These are phyloP conservation scores for Ophiocordyceps camponoti-leonardi DNA, from an alignment of 2,329 filamentous ascomycete genomes.

Conservation along the genomic window DNA sequence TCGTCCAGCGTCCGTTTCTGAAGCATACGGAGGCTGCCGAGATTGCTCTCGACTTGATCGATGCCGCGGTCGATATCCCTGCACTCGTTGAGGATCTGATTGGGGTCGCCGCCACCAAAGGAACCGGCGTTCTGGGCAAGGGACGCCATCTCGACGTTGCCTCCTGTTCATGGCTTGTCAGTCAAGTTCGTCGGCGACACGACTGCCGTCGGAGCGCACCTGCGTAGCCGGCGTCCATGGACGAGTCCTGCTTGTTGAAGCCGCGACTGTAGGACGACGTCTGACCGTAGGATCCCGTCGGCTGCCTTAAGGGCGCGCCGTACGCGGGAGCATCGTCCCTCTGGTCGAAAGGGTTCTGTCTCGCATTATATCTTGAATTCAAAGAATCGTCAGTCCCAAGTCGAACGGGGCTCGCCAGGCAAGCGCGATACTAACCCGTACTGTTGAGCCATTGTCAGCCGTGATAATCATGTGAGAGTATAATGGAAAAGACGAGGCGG, in stretches of 20 bases:
- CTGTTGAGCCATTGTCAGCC: conserved; percentile 20
- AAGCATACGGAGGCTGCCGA: conserved; percentile 53
- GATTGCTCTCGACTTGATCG: conserved; percentile 53
- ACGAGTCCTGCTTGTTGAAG: conserved; percentile 7
- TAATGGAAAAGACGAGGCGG: neutral
- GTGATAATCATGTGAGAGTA: conserved; percentile 2
- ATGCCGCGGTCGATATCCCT: conserved; percentile 64
- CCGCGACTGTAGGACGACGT: conserved; percentile 8
- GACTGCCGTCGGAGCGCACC: conserved; percentile 9
- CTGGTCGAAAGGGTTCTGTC: conserved; percentile 42
- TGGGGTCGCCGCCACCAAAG: conserved; percentile 40
- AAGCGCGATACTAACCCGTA: conserved; percentile 32
- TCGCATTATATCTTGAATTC: conserved; percentile 32
- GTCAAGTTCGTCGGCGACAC: neutral
- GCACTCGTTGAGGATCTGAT: conserved; percentile 72
- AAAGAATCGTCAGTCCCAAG: neutral
- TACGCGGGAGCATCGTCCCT: conserved; percentile 22
- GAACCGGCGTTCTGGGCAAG: conserved; percentile 34
- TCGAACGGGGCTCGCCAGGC: neutral
- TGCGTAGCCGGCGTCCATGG: conserved; percentile 12
- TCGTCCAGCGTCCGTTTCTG: conserved; percentile 59
- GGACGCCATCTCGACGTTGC: conserved; percentile 55
- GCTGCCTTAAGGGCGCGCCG: conserved; percentile 8
- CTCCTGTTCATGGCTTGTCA: conserved; percentile 11
- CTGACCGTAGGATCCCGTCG: conserved; percentile 6